Conservation (phyloP, 225 moss, liverwort and hornwort genomes). For the Sphagnum tenellum region DNA sequence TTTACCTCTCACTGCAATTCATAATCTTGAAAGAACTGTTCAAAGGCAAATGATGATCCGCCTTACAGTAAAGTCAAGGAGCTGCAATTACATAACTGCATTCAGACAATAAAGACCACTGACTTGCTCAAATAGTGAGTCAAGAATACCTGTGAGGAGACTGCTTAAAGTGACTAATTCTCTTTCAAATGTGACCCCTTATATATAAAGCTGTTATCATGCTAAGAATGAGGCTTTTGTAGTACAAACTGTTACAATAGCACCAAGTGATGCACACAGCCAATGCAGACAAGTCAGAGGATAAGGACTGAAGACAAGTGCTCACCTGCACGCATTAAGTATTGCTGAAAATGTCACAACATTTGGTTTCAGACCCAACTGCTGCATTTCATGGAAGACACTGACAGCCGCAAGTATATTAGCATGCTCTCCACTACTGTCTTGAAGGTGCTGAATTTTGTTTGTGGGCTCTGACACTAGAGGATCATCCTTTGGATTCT, state of each 20-base stretch:
- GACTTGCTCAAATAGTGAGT: no score
- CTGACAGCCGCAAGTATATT: conserved; percentile 84
- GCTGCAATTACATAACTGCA: no score
- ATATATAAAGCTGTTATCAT: not conserved
- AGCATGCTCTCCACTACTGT: conserved; percentile 44
- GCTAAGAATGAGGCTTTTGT: not conserved
- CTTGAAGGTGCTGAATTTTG: conserved; percentile 18
- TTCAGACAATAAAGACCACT: no score
- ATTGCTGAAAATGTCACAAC: conserved; percentile 97
- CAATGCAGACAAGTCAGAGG: not conserved
- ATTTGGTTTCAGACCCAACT: conserved; percentile 88
- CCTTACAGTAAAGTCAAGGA: no score
- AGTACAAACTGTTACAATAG: no score
- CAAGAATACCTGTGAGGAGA: no score
- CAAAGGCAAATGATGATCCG: no score
- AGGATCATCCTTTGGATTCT: conserved; percentile 17
- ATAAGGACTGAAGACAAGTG: not conserved
- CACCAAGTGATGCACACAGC: not conserved
- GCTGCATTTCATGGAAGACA: conserved; percentile 96
- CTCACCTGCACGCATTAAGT: conserved; percentile 87
- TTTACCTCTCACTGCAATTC: no score
- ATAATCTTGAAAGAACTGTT: no score
- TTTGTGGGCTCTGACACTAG: conserved; percentile 16
- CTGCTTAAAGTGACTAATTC: no score
- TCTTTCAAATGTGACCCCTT: not conserved